Evolutionary conservation across 768 basidiomycete genomes (phyloP), one percentile per base, ranked within the genome.

Genomic region (Leccinum sublutescens): DNA sequence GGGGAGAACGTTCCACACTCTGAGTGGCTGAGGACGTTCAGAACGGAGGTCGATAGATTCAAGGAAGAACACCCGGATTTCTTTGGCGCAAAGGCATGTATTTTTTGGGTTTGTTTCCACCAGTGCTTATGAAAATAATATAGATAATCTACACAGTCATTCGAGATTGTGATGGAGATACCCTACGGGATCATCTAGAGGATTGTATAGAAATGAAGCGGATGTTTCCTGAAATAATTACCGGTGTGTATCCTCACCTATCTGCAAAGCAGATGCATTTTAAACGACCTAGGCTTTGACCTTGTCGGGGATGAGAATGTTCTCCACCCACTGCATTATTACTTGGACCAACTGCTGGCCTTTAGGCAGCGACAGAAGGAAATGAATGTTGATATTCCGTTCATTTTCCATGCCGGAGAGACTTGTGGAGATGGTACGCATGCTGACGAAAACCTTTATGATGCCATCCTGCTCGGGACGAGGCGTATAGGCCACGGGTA

Each of bases 401-500:
- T 89, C 71, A 79, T 91, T 50, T 85, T 91, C 65, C 91, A 92
- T 64, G 89, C 88, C 0, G 91, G 91, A 19, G 90, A 92, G 73
- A 92, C 90, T 0, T 78, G 88, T 21, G 87, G 88, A 5, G 91
- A 92, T 68, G 91, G 91, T 6, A 83, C 82, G 4, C 73, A 77
- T 19, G 85, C 86, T 19, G 90, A 93, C 59, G 71, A 79, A 52
- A 92, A 92, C 66, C 71, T 92, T 29, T 91, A 88, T 63, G 91
- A 93, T 67, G 89, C 90, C 6, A 84, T 93, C 53, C 75, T 91
- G 40, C 76, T 92, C 7, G 89, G 86, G 12, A 89, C 90, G 9
- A 90, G 85, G 67, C 82, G 89, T 21, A 92, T 92, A 56, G 91
- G 91, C 0, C 91, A 93, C 73, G 91, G 88, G 89, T 89, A 59